phyloP scores from a whole-genome alignment of 2,329 filamentous ascomycete genomes.

The Kalmusia sp. region DNA sequence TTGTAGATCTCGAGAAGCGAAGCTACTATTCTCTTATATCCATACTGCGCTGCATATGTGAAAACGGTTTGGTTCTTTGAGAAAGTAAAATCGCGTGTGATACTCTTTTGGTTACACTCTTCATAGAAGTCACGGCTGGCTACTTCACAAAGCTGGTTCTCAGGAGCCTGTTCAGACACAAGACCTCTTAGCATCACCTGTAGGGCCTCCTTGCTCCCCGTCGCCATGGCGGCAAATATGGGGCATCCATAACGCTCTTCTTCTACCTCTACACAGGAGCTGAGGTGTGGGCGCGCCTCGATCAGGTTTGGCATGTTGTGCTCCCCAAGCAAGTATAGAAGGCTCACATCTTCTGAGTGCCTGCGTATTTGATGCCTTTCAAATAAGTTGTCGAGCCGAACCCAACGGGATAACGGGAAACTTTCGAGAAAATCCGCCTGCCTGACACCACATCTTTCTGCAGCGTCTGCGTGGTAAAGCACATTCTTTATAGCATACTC shows the following conservation, averaged over 20 bases:
- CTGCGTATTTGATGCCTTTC: conserved; percentile 23
- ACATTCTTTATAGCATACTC: conserved; percentile 52
- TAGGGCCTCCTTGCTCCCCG: conserved; percentile 31
- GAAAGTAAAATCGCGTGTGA: background rate
- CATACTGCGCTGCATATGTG: background rate
- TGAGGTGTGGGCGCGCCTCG: background rate
- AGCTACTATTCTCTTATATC: background rate
- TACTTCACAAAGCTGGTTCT: background rate
- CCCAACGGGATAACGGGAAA: conserved; percentile 34
- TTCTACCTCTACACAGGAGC: conserved; percentile 18
- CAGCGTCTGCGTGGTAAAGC: conserved; percentile 49
- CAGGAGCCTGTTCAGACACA: background rate
- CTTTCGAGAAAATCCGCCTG: conserved; percentile 12
- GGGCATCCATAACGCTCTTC: conserved; percentile 38
- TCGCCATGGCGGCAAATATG: conserved; percentile 45
- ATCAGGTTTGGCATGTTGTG: conserved; percentile 31
- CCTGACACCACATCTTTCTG: conserved; percentile 27
- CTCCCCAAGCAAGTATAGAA: conserved; percentile 15
- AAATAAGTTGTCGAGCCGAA: conserved; percentile 36
- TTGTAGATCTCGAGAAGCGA: background rate
- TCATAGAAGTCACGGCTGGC: background rate
- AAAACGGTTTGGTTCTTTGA: background rate
- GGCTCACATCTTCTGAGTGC: conserved; percentile 8
- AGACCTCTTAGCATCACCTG: background rate
- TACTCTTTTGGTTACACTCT: background rate